Evolutionary conservation across 371 early-diverging fungal species (phyloP), one percentile per base, ranked within the genome.

Genomic region (Mortierella sp.): DNA sequence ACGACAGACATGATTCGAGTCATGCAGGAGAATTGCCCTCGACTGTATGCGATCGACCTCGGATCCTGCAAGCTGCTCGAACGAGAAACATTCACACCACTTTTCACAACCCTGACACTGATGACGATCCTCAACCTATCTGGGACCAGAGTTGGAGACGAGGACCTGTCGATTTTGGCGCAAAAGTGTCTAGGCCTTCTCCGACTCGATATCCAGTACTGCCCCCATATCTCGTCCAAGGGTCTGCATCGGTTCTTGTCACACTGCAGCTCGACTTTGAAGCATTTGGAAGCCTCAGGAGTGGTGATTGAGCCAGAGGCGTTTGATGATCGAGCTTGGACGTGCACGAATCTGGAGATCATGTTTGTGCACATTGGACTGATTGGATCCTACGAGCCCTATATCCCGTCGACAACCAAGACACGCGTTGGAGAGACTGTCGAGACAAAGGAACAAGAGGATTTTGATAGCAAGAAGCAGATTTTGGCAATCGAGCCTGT

Each of bases 11-110:
- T 80, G 45, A 55, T 76, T 44, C 70, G 52, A 24, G 26, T 71
- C 19, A 54, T 86, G 70, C 70, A 72, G 44, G 52, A 55, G 16
- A 57, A 28, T 7, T 86, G 87, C 26, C 80, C 82, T 26, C 26
- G 73, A n/a, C 78, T 86, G n/a, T 86, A 86, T 63, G 87, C 82
- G 13, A 44, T 86, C 21, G 87, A 86, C 57, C 45, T 86, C 45
- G 82, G 80, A 26, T 86, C 87, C 3, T 86, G 87, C 76, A 82
- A 82, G 48, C 68, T 73, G 34, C 60, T 86, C 11, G 78, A 75
- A 9, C 70, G 47, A 24, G 80, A 78, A 14, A 70, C 75, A 10
- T 75, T 86, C 28, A 63, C 38, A 4, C 47, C 60, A 0, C 58
- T 86, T 1, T 82, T 82, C 73, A 68, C 75, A 1, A 52, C 78